A percentile compares a stretch with the other conserved stretches of the same genome.
phyloP scores from a whole-genome alignment of 768 basidiomycete genomes.

The Krasilnikovozyma curviuscula region DNA sequence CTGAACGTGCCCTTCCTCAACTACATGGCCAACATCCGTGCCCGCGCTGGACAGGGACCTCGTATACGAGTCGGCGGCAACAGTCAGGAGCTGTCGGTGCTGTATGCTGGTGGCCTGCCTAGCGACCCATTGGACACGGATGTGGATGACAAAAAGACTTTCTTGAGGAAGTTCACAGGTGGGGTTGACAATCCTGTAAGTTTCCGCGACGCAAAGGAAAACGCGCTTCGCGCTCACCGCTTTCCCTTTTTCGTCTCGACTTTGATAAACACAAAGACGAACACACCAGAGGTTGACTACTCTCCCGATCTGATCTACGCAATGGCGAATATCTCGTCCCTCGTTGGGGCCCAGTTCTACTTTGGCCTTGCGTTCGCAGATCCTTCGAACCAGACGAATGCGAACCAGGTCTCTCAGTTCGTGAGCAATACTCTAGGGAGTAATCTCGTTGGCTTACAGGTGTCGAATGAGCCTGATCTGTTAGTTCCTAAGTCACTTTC shows the following conservation, averaged over 20 bases:
- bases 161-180: no score
- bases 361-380: constrained; percentile 40
- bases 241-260: background rate
- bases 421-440: constrained; percentile 45
- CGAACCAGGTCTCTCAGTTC: constrained; percentile 33
- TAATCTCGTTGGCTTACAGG: constrained; percentile 47
- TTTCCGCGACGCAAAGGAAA: constrained; percentile 8
- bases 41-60: constrained; percentile 41
- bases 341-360: constrained; percentile 47
- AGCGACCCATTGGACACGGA: constrained; percentile 38
- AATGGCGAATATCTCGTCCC: constrained; percentile 38
- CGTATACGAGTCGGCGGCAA: constrained; percentile 60
- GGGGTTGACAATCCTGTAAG: constrained; percentile 21
- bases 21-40: constrained; percentile 49
- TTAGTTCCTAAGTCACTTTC: no score
- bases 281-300: constrained; percentile 24
- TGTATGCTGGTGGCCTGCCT: constrained; percentile 32
- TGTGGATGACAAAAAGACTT: no score
- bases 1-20: constrained; percentile 57
- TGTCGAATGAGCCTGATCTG: constrained; percentile 62
- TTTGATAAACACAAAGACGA: constrained; percentile 4
- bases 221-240: background rate
- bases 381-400: constrained; percentile 32
- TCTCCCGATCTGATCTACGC: constrained; percentile 30
- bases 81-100: constrained; percentile 47